Percentiles rank a stretch among this genome's conserved stretches.
Conservation (phyloP, 192 early-diverging fungal genomes). For the Neocallimastix lanati region DNA sequence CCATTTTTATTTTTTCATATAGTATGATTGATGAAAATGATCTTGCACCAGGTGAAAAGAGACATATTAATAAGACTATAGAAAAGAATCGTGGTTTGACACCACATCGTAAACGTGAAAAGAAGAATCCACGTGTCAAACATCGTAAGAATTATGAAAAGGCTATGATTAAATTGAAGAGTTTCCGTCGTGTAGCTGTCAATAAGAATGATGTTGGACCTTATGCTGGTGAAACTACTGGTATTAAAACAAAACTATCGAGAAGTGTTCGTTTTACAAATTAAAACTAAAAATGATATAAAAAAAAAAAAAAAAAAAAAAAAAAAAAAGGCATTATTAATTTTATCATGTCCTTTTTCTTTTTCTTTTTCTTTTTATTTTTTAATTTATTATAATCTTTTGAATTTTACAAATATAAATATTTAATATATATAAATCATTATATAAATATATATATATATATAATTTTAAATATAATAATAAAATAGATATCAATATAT, state of each 20-base stretch:
- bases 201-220: conserved; percentile 40
- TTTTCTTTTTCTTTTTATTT: no score
- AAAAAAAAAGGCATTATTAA: no score
- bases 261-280: conserved; percentile 34
- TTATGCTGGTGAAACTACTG: conserved; percentile 85
- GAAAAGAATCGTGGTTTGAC: conserved; percentile 90
- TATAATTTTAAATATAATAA: no score
- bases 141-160: conserved; percentile 71
- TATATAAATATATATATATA: no score
- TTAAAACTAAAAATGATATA: background rate
- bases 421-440: no score
- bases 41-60: conserved; percentile 42
- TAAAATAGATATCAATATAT: no score
- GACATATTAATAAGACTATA: conserved; percentile 69
- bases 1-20: background rate
- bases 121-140: conserved; percentile 90
- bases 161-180: conserved; percentile 76
- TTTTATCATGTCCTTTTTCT: no score
- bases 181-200: conserved; percentile 45
- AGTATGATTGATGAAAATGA: conserved; percentile 18
- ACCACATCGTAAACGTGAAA: conserved; percentile 75
- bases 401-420: no score
- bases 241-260: conserved; percentile 76
- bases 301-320: no score
- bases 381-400: no score